A percentile compares a stretch with the other conserved stretches of the same genome.
These are phyloP conservation scores for Phascolomyces articulosus DNA, from an alignment of 371 early-diverging fungal species.

Conservation along the genomic window DNA sequence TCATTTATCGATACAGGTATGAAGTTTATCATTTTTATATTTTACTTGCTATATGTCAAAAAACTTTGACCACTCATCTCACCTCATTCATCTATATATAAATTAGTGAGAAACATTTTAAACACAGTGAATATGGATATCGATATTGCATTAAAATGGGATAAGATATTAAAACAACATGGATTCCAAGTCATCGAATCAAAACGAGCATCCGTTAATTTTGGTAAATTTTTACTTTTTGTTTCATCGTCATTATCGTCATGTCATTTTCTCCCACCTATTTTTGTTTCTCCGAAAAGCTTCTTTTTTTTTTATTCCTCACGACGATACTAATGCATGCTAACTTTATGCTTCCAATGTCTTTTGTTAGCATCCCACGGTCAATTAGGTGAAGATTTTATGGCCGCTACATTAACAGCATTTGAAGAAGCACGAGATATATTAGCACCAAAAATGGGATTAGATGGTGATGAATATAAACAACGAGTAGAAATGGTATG, in stretches of 20 bases:
- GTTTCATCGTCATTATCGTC: neutral
- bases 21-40: too few relatives aligned
- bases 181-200: slow-evolving; percentile 29
- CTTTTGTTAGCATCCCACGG: slow-evolving; percentile 24
- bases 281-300: neutral
- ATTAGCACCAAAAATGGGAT: slow-evolving; percentile 31
- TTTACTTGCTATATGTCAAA: too few relatives aligned
- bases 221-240: slow-evolving; percentile 20
- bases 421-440: slow-evolving; percentile 18
- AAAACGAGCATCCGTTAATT: slow-evolving; percentile 29
- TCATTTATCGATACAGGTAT: slow-evolving; percentile 43
- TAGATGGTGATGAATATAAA: slow-evolving; percentile 36
- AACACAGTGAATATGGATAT: slow-evolving; percentile 18
- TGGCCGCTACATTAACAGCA: slow-evolving; percentile 20
- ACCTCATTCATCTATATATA: too few relatives aligned
- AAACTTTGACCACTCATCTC: too few relatives aligned
- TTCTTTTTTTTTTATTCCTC: neutral
- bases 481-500: slow-evolving; percentile 43
- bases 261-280: too few relatives aligned
- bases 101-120: slow-evolving; percentile 31
- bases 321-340: neutral
- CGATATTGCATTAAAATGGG: slow-evolving; percentile 29
- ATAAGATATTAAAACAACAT: slow-evolving; percentile 17
- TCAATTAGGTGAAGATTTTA: slow-evolving; percentile 31
- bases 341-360: neutral